A percentile compares a stretch with the other conserved stretches of the same genome.
These are phyloP conservation scores for Thelonectria discophora DNA, from an alignment of 2,329 filamentous ascomycete species.

Conservation along the genomic window DNA sequence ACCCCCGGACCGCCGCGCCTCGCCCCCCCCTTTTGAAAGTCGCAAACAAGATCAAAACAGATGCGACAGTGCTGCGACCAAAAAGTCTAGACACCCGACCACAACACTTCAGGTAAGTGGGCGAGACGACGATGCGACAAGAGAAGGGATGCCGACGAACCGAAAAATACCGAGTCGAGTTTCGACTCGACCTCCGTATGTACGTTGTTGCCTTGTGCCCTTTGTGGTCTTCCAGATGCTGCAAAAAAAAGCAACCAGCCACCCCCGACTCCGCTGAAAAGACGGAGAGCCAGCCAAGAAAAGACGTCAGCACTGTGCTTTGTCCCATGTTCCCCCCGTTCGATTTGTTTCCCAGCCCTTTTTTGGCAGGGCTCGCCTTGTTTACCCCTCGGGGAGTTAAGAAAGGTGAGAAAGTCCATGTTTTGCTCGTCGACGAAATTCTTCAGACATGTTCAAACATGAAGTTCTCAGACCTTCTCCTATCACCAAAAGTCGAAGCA, in stretches of 20 bases:
- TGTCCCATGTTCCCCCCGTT: too few relatives aligned
- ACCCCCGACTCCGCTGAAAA: slow-evolving; percentile 15
- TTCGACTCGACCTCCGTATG: too few relatives aligned
- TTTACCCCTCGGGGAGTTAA: background rate
- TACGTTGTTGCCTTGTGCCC: too few relatives aligned
- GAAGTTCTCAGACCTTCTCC: too few relatives aligned
- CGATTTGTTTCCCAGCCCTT: slow-evolving; percentile 3
- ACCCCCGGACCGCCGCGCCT: too few relatives aligned
- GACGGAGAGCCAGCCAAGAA: background rate
- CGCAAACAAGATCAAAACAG: too few relatives aligned
- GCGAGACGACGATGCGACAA: background rate
- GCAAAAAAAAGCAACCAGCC: too few relatives aligned
- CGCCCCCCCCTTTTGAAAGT: too few relatives aligned
- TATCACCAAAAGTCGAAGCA: too few relatives aligned
- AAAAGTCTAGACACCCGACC: too few relatives aligned
- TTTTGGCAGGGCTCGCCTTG: slow-evolving; percentile 7
- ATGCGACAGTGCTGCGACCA: slow-evolving; percentile 11
- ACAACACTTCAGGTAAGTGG: too few relatives aligned
- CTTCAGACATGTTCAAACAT: background rate
- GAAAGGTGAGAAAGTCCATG: background rate
- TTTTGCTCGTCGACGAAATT: background rate
- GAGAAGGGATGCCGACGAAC: background rate
- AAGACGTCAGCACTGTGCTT: slow-evolving; percentile 13
- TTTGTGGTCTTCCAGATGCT: background rate
- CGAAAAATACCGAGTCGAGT: background rate